Percentiles rank a stretch among this genome's conserved stretches.
These are phyloP conservation scores for Ceratocystis colombiana DNA, from an alignment of 2,329 filamentous ascomycete species.

Conservation along the genomic window DNA sequence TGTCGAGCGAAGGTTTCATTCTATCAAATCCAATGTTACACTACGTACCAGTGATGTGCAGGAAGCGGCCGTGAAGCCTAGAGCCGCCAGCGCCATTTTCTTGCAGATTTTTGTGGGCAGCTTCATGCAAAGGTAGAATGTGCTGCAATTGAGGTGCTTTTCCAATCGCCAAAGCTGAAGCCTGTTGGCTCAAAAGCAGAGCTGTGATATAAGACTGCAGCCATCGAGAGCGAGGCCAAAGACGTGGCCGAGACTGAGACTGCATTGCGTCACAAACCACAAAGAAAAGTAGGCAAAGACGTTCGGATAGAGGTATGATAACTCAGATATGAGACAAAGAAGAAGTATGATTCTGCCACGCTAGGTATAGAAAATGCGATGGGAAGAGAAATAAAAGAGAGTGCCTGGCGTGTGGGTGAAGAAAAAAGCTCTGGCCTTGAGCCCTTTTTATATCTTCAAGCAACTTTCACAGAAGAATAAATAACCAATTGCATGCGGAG, in stretches of 20 bases:
- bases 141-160: background rate
- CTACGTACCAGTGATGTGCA: slow-evolving; percentile 73
- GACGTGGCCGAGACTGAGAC: slow-evolving; percentile 17
- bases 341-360: background rate
- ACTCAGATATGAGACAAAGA: background rate
- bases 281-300: background rate
- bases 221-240: slow-evolving; percentile 14
- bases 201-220: slow-evolving; percentile 13
- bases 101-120: background rate
- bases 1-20: slow-evolving; percentile 23
- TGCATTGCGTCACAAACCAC: background rate
- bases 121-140: background rate
- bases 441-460: background rate
- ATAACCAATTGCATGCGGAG: background rate
- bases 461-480: background rate
- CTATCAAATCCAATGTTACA: slow-evolving; percentile 14
- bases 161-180: slow-evolving; percentile 15
- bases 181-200: slow-evolving; percentile 21
- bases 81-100: background rate
- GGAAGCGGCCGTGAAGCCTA: slow-evolving; percentile 59
- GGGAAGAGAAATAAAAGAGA: background rate
- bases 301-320: background rate
- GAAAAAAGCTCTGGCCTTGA: background rate
- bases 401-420: background rate
- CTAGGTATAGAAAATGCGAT: background rate